These are phyloP conservation scores for Capronia coronata DNA, from an alignment of 2,329 filamentous ascomycete species.

Conservation along the genomic window DNA sequence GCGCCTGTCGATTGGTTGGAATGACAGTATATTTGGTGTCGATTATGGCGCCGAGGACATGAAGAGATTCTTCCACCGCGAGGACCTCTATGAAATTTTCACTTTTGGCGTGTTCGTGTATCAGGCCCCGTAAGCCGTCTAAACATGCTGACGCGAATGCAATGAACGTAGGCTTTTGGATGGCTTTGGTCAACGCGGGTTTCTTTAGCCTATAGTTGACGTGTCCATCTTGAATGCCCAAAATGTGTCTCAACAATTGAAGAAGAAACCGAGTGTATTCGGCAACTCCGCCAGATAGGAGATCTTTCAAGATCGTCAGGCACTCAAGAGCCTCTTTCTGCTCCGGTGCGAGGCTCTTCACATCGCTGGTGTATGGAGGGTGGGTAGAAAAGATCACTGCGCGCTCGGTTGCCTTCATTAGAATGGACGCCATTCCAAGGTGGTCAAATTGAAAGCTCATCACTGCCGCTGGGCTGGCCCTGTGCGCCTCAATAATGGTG, in stretches of 20 bases:
- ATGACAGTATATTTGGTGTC: slow-evolving; percentile 73
- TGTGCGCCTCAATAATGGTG: slow-evolving; percentile 19
- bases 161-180: slow-evolving; percentile 65
- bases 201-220: slow-evolving; percentile 9
- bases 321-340: slow-evolving; percentile 21
- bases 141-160: slow-evolving; percentile 58
- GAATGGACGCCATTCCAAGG: slow-evolving; percentile 1
- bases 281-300: slow-evolving; percentile 45
- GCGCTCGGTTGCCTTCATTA: slow-evolving; percentile 16
- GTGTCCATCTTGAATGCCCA: slow-evolving; percentile 32
- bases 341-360: slow-evolving; percentile 23
- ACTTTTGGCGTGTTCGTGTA: slow-evolving; percentile 13
- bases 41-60: slow-evolving; percentile 64
- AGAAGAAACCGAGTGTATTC: slow-evolving; percentile 68
- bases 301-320: slow-evolving; percentile 22
- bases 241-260: slow-evolving; percentile 68
- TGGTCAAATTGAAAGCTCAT: slow-evolving; percentile 8
- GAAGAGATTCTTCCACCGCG: slow-evolving; percentile 48
- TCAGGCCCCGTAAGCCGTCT: slow-evolving; percentile 14
- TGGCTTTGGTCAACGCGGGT: slow-evolving; percentile 13
- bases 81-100: slow-evolving; percentile 9
- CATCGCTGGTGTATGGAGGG: slow-evolving; percentile 27
- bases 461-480: slow-evolving; percentile 11
- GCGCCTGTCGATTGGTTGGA: slow-evolving; percentile 61
- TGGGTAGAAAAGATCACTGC: slow-evolving; percentile 21